Evolutionary conservation across 352 stramenopile species (phyloP), one percentile per base, ranked within the genome.

Genomic region (Phytophthora ohioensis): DNA sequence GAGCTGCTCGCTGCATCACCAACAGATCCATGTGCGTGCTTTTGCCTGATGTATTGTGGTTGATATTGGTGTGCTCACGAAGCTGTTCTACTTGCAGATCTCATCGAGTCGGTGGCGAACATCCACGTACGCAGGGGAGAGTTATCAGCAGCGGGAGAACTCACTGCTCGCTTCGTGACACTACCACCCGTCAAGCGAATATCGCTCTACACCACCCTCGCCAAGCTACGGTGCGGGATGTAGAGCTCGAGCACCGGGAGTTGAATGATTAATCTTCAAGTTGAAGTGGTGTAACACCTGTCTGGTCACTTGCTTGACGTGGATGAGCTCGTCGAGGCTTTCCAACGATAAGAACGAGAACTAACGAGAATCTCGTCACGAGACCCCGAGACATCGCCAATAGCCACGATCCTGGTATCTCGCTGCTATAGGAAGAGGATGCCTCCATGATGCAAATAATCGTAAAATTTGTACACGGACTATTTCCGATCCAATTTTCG

Each of bases 31-130:
- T 84, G 79, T 87, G 63, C 12, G 69, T 52, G 8, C 17, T 15
- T 58, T 49, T 41, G 7, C 38, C 13, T 46, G 1, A 27, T 27
- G 30, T 2, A 46, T 45, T 7, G 12, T 59, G 5, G 17, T 48
- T 21, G 31, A 5, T 21, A 45, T 45, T 27, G 5, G 12, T 48
- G 4, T 49, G 21, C 30, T 56, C 27, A 60, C 8, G 30, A 12
- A 55, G 30, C n/a, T 55, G 12, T 9, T 46, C 6, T 39, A 35
- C 12, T 4, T 15, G 10, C 47, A 86, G 80, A 82, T 58, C 61
- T 87, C 12, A 68, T 85, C 10, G 75, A 87, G 52, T 75, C 80
- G 6, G 69, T 87, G 34, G 75, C 74, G 45, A 78, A 80, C 48
- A 75, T 87, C 45, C 75, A 85, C 73, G 75, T 85, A 10, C 78